Base-by-base conservation (phyloP, 2,329 filamentous ascomycete species). In the Zopfia rhizophila region DNA sequence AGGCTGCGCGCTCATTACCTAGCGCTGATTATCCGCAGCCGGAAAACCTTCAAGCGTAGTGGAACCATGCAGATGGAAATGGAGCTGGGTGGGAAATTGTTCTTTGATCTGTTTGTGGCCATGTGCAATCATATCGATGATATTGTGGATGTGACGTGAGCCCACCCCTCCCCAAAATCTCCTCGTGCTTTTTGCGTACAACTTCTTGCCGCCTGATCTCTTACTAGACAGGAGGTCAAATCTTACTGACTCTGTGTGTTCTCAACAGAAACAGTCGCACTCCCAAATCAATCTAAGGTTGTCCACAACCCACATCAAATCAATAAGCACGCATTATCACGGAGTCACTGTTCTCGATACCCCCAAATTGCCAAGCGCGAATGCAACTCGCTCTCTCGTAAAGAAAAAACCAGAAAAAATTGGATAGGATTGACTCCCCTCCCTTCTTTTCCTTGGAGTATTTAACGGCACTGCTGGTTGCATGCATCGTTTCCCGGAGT, bases 31-130 rank as follows among this genome's bases (percentile, higher is more conserved):
- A 96, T 97, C 81, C 88, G 92, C 80, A 93, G 90, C 82, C 90
- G 93, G 75, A 91, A 91, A 81, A 96, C 91, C 68, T 97, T 97
- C 77, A 97, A 96, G 87, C 87, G 89, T 77, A 96, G 91, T 80
- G 92, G 92, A 77, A 97, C 92, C 75, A 96, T 97, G 91, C 92
- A 97, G 83, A 88, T 89, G 79, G 92, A 97, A 81, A 97, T 97
- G 92, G 90, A 96, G 81, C 86, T 86, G 75, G 91, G 92, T 73
- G 91, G 82, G 77, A 92, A 92, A 82, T 82, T 97, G 78, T 97
- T 94, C 83, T 97, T 97, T 79, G 92, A 97, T 82, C 81, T 97
- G 75, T 97, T 97, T 75, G 92, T 97, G 72, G 92, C 92, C 67
- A 90, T 97, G 88, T 96, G 91, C 82, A 97, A 96, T 78, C 92